Base-by-base conservation (phyloP, 305 asterid genomes). In the Fraxinus xanthoxyloides region DNA sequence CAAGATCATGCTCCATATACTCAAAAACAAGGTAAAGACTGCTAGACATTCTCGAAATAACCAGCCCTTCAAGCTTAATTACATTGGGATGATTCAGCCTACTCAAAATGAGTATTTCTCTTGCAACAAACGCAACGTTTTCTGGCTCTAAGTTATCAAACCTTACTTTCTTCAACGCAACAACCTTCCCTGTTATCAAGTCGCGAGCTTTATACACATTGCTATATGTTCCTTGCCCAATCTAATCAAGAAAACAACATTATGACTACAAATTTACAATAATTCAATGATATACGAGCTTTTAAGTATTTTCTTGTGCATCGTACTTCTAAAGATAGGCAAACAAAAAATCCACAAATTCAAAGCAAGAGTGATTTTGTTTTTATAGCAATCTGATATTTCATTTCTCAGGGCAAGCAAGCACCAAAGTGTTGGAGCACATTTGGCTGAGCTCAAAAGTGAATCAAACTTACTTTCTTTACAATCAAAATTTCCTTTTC, bases 1-100 rank as follows among this genome's bases (percentile, higher is more conserved):
- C 92, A 81, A 95, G 97, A 87, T 95, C 99, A 80, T 95, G 99
- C 81, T 95, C 98, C 99, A 95, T 95, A 79, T 95, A 95, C 88
- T 95, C 98, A 4, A 95, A 90, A 67, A 95, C 91, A 31, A 95
- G 94, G 89, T 95, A 95, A 75, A 95, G 93, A 83, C 98, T 94
- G 80, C 91, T 90, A 0, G 97, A 94, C 97, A 95, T 92, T 85
- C 99, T 88, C 8, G 99, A 95, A 79, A 97, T 94, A 31, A 91
- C 99, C 78, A 95, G 82, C 17, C 99, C 99, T 88, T 95, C 92
- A 73, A 95, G 99, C 90, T 92, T 95, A 34, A 95, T 94, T 69
- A 95, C 92, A 89, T 95, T 96, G 56, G 98, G 98, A 86, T 96
- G 99, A 83, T 96, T 84, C 82, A 96, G 88, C 87, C 81, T 93